Conservation (phyloP, 2,329 filamentous ascomycete genomes). For the Xylaria sp. region DNA sequence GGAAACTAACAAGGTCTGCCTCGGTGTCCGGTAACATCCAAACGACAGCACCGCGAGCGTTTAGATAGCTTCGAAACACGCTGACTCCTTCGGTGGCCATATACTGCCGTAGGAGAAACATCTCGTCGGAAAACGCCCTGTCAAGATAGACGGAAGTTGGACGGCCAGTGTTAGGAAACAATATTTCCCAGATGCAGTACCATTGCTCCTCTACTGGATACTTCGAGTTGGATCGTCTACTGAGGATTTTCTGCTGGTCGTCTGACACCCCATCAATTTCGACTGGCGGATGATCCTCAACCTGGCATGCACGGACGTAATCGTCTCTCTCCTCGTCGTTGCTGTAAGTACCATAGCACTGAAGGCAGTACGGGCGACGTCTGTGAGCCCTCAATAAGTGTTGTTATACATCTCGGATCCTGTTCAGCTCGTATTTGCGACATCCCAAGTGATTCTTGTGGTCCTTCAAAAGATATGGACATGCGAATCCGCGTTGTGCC, state of each 20-base stretch:
- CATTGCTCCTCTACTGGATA: background rate
- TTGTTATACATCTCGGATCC: constrained; percentile 1
- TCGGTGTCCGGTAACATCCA: background rate
- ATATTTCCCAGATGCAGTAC: background rate
- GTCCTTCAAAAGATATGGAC: background rate
- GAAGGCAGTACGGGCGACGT: background rate
- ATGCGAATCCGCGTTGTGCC: background rate
- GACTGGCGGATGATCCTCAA: background rate
- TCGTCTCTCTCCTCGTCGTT: background rate
- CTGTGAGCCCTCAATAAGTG: background rate
- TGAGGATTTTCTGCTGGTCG: background rate
- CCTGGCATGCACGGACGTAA: background rate
- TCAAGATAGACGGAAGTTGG: background rate
- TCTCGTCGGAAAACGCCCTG: background rate
- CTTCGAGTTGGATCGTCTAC: background rate
- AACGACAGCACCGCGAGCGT: background rate
- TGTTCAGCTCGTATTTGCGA: background rate
- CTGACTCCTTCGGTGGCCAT: background rate
- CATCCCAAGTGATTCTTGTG: background rate
- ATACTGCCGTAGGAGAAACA: background rate
- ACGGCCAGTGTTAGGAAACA: background rate
- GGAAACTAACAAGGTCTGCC: background rate
- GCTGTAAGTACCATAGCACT: background rate
- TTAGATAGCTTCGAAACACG: background rate
- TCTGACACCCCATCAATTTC: background rate